phyloP scores from a whole-genome alignment of 371 early-diverging fungal genomes.

The Mortierella sp. region DNA sequence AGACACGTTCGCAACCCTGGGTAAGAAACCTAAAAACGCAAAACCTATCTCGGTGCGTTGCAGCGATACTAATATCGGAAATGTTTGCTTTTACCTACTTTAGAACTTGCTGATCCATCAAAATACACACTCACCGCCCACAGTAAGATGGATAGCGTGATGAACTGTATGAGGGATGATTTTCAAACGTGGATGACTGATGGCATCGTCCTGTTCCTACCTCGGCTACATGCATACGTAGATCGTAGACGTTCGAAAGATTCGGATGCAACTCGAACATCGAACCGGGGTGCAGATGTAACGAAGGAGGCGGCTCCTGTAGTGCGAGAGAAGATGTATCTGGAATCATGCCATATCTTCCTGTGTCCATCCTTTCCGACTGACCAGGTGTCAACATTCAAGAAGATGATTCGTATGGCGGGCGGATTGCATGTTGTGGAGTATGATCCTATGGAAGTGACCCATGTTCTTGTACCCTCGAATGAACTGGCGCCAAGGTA shows the following conservation, averaged over 20 bases:
- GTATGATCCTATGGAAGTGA: constrained; percentile 30
- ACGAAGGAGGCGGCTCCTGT: constrained; percentile 9
- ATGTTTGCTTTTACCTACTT: neutral
- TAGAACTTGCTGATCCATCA: constrained; percentile 27
- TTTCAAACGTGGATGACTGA: too few relatives aligned
- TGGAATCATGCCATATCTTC: constrained; percentile 37
- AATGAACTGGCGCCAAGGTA: constrained; percentile 17
- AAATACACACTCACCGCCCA: constrained; percentile 1
- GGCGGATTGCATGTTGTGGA: constrained; percentile 31
- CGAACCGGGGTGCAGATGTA: neutral
- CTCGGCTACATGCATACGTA: too few relatives aligned
- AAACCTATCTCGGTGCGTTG: too few relatives aligned
- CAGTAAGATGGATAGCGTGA: neutral
- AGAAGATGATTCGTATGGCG: constrained; percentile 29
- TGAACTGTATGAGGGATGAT: too few relatives aligned
- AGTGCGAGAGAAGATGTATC: constrained; percentile 13
- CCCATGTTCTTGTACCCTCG: constrained; percentile 41
- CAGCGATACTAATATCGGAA: too few relatives aligned
- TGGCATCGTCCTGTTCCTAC: too few relatives aligned
- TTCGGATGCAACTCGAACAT: neutral
- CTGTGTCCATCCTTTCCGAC: constrained; percentile 20
- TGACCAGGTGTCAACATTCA: constrained; percentile 6
- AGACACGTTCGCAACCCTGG: constrained; percentile 12
- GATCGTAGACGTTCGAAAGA: too few relatives aligned
- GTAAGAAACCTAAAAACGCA: constrained; percentile 17